A percentile compares a stretch with the other conserved stretches of the same genome.
Evolutionary conservation across 768 basidiomycete genomes (phyloP).

Genomic region (Tricholoma flavovirens): DNA sequence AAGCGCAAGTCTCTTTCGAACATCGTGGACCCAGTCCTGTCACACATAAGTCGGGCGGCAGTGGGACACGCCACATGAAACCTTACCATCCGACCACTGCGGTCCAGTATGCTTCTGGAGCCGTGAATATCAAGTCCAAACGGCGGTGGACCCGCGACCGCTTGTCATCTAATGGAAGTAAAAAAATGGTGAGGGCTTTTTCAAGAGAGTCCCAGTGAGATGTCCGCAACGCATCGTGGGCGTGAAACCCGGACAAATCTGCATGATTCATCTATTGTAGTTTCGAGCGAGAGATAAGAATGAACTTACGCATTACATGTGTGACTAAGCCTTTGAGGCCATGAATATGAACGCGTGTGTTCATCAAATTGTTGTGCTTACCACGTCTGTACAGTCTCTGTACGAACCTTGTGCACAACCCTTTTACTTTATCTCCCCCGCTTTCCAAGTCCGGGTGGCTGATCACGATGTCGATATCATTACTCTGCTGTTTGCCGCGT

Average conservation of each 20-base stretch:
- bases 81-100: conserved; percentile 83
- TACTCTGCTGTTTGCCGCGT: conserved; percentile 73
- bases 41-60: neutral
- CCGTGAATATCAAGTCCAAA: conserved; percentile 80
- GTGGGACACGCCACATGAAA: neutral
- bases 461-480: conserved; percentile 88
- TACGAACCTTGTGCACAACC: conserved; percentile 57
- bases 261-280: neutral
- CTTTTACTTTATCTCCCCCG: conserved; percentile 47
- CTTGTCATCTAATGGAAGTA: conserved; percentile 40
- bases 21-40: conserved; percentile 83
- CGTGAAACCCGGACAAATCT: conserved; percentile 61
- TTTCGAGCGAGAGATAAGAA: neutral
- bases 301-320: conserved; percentile 72
- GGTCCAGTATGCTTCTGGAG: conserved; percentile 77
- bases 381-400: conserved; percentile 51
- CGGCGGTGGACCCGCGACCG: conserved; percentile 51
- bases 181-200: conserved; percentile 79
- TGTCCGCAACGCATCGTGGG: conserved; percentile 46
- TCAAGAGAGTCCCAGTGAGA: conserved; percentile 78
- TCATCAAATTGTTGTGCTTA: conserved; percentile 21
- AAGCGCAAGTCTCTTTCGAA: conserved; percentile 81
- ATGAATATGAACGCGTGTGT: neutral
- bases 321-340: conserved; percentile 58
- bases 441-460: conserved; percentile 52